phyloP scores from a whole-genome alignment of 2,329 filamentous ascomycete genomes.

The Aureobasidium vineae region DNA sequence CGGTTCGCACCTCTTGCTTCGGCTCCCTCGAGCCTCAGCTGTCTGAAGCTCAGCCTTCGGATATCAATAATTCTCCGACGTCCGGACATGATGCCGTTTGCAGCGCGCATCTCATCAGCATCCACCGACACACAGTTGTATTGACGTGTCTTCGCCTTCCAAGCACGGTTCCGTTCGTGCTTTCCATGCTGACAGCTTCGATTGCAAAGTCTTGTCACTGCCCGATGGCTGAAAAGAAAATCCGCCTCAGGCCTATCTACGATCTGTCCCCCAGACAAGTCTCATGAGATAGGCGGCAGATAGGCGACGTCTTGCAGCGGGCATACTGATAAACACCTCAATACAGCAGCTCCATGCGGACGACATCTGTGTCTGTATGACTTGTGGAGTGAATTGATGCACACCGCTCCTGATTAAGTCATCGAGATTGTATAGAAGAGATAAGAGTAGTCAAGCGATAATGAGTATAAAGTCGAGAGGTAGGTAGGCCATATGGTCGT shows the following conservation, averaged over 20 bases:
- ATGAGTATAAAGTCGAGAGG: slow-evolving; percentile 11
- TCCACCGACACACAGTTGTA: background rate
- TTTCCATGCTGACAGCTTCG: background rate
- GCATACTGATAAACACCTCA: background rate
- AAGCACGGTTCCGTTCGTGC: background rate
- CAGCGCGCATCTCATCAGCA: background rate
- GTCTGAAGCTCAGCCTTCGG: slow-evolving; percentile 2
- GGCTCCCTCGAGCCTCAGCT: background rate
- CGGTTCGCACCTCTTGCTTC: background rate
- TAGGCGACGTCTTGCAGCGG: background rate
- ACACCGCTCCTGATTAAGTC: background rate
- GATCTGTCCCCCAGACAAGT: background rate
- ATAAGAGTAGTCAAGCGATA: background rate
- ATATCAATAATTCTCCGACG: slow-evolving; percentile 7
- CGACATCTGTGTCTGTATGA: background rate
- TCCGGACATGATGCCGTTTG: background rate
- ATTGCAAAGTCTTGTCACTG: background rate
- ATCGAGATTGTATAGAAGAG: background rate
- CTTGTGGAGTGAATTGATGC: background rate
- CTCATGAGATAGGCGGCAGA: slow-evolving; percentile 1
- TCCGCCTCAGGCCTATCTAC: slow-evolving; percentile 4
- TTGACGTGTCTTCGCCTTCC: background rate
- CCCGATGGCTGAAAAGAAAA: background rate
- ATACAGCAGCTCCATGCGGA: slow-evolving; percentile 4
- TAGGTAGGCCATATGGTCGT: background rate